Conservation (phyloP, 2,329 filamentous ascomycete genomes). For the Botrytis aclada region DNA sequence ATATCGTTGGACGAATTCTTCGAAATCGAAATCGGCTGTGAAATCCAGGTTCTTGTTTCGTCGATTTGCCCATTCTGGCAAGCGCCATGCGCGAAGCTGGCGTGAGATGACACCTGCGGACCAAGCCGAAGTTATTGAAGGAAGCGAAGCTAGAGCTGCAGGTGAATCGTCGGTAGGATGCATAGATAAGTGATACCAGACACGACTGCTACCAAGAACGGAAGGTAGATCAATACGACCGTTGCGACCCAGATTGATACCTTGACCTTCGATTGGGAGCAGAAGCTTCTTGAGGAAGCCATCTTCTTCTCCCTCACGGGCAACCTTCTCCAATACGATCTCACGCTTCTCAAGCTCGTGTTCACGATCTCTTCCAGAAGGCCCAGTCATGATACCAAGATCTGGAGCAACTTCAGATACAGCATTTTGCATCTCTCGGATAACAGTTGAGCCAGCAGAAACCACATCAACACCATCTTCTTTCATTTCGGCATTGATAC, state of each 20-base stretch:
- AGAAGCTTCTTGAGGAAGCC: conserved; percentile 79
- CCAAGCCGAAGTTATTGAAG: conserved; percentile 78
- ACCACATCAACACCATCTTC: conserved; percentile 82
- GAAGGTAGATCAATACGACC: conserved; percentile 76
- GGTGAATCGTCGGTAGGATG: conserved; percentile 89
- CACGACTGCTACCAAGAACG: conserved; percentile 76
- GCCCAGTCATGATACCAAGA: conserved; percentile 68
- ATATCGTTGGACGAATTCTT: conserved; percentile 87
- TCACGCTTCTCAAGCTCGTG: conserved; percentile 79
- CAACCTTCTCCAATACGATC: conserved; percentile 80
- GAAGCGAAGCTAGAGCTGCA: conserved; percentile 66
- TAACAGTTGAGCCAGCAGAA: conserved; percentile 72
- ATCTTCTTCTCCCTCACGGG: conserved; percentile 74
- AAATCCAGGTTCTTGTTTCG: conserved; percentile 90
- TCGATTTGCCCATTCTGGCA: conserved; percentile 95
- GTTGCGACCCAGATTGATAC: conserved; percentile 74
- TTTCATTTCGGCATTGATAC: conserved; percentile 97
- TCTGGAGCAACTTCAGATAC: conserved; percentile 74
- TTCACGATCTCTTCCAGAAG: conserved; percentile 68
- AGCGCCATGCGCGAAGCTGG: conserved; percentile 87
- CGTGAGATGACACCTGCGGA: conserved; percentile 89
- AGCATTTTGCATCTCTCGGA: conserved; percentile 83
- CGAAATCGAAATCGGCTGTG: conserved; percentile 91
- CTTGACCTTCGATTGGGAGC: conserved; percentile 72
- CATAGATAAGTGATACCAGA: conserved; percentile 91